These are phyloP conservation scores for Moringa oleifera DNA, from an alignment of 345 rosid genomes.

Conservation along the genomic window DNA sequence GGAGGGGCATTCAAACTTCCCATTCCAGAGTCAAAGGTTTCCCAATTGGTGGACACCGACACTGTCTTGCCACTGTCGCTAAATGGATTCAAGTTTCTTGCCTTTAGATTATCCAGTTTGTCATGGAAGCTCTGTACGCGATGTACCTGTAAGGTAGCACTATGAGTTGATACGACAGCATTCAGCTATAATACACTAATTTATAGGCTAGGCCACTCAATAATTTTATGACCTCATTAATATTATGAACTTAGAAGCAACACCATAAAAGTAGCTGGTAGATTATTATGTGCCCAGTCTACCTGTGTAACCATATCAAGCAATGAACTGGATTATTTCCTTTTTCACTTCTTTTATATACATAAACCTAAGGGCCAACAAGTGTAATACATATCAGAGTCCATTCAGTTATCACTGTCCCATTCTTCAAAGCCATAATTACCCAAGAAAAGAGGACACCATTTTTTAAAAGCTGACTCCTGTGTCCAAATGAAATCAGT, in stretches of 20 bases:
- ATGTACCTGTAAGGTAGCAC: conserved; percentile 44
- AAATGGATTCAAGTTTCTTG: conserved; percentile 54
- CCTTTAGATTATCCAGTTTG: conserved; percentile 58
- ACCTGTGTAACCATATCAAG: background rate
- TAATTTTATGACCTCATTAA: too few relatives aligned
- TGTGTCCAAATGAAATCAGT: too few relatives aligned
- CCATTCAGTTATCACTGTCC: too few relatives aligned
- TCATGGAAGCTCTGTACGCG: conserved; percentile 75
- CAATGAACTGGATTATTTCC: background rate
- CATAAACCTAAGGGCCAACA: background rate
- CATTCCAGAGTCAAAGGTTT: conserved; percentile 59
- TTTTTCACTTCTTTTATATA: too few relatives aligned
- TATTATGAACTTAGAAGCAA: too few relatives aligned
- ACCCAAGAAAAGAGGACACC: too few relatives aligned
- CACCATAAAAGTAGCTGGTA: conserved; percentile 3
- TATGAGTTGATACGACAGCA: conserved; percentile 11
- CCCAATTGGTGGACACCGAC: conserved; percentile 70
- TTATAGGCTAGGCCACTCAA: background rate
- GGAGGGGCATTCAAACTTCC: conserved; percentile 74
- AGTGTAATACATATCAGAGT: too few relatives aligned
- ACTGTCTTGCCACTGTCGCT: conserved; percentile 35
- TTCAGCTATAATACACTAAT: background rate
- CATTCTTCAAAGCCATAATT: too few relatives aligned
- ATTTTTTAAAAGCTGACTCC: too few relatives aligned
- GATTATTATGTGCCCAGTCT: background rate